phyloP scores from a whole-genome alignment of 2,329 filamentous ascomycete genomes.

The Nothophoma quercina region DNA sequence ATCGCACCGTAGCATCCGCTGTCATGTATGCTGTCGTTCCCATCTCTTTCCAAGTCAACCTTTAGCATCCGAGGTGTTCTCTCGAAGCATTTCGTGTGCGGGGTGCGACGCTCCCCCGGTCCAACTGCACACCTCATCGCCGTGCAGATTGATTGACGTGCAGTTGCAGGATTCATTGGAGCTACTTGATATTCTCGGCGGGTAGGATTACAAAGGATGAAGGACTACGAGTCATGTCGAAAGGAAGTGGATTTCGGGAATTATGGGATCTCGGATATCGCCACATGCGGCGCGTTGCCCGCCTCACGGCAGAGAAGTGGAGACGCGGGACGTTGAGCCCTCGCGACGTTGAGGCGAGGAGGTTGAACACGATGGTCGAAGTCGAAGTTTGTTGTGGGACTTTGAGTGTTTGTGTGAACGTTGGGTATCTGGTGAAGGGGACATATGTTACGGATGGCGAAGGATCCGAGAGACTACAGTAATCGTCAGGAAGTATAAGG shows the following conservation, averaged over 20 bases:
- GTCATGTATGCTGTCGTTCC: no score
- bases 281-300: slow-evolving; percentile 1
- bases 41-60: no score
- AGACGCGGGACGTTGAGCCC: not conserved
- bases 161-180: not conserved
- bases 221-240: not conserved
- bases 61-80: no score
- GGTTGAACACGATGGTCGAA: not conserved
- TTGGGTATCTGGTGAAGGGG: no score
- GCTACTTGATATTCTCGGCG: not conserved
- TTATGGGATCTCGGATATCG: not conserved
- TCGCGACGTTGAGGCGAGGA: not conserved
- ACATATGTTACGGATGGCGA: no score
- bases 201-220: slow-evolving; percentile 9
- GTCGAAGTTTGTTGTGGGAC: no score
- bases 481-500: not conserved
- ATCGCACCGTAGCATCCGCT: no score
- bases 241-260: not conserved
- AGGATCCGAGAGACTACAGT: not conserved
- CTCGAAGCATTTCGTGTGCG: no score
- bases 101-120: no score
- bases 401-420: no score
- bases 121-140: no score
- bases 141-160: not conserved
- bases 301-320: not conserved